Evolutionary conservation across 768 basidiomycete genomes (phyloP), one percentile per base, ranked within the genome.

Genomic region (Pluteus cervinus): DNA sequence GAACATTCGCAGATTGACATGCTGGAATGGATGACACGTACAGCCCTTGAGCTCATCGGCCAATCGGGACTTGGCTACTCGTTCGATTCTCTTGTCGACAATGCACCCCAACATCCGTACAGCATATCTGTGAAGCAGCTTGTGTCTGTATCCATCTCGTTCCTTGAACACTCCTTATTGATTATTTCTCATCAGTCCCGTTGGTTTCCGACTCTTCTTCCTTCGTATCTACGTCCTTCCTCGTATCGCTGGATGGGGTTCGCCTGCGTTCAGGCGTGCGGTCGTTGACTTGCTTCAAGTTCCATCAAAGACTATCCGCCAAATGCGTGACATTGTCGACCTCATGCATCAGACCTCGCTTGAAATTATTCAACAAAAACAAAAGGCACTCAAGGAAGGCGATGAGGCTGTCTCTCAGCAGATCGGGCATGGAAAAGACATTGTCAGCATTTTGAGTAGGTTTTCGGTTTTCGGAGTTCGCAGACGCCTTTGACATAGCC

Each of bases 1-100:
- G n/a, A n/a, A n/a, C n/a, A n/a, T n/a, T n/a, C 20, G 18, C 33
- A 65, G 60, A 43, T 68, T 26, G 63, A 68, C 36, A 24, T 62
- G 7, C 33, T 53, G 8, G 37, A 50, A 9, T 61, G 66, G 64
- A 57, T 59, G 50, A 48, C 64, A 14, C 60, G 72, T 7, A 55
- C 63, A 14, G 69, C 72, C 14, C 56, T 74, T 8, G 71, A 75
- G 41, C 52, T 73, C 29, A 63, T 75, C 29, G 71, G 68, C 3
- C 70, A 68, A 52, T 64, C 63, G 12, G 70, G 73, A 4, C 55
- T 75, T 21, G 68, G 67, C 5, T 55, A 58, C 33, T 65, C 63
- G n/a, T 69, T 71, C 28, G 67, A 70, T 41, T 37, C 58, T 0
- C 54, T 74, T 3, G 47, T 41, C 9, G 58, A 60, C 23, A 58